phyloP scores from a whole-genome alignment of 2,329 filamentous ascomycete genomes.

The Penicillium sumatraense region DNA sequence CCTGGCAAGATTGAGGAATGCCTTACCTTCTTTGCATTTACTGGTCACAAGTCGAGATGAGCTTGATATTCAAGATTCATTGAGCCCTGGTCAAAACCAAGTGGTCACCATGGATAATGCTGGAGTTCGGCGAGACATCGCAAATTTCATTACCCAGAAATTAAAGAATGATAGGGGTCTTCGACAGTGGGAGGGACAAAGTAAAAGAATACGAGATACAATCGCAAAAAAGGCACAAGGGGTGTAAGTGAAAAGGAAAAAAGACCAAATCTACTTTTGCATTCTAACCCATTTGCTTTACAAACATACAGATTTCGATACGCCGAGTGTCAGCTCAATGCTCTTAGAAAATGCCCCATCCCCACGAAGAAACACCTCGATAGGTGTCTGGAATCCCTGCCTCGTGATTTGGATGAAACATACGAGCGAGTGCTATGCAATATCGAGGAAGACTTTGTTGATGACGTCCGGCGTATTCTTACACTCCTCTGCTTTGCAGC shows the following conservation, averaged over 20 bases:
- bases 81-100: not conserved
- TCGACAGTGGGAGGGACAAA: constrained; percentile 16
- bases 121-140: constrained; percentile 27
- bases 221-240: constrained; percentile 6
- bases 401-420: constrained; percentile 32
- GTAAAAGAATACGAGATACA: constrained; percentile 10
- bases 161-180: constrained; percentile 20
- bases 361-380: constrained; percentile 26
- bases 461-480: constrained; percentile 30
- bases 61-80: constrained; percentile 7
- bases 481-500: constrained; percentile 29
- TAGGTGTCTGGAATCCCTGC: constrained; percentile 27
- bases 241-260: constrained; percentile 9
- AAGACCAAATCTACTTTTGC: not conserved
- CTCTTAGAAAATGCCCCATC: constrained; percentile 17
- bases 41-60: constrained; percentile 29
- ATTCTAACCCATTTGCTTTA: not conserved
- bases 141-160: constrained; percentile 23
- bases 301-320: constrained; percentile 31
- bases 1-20: too few relatives aligned
- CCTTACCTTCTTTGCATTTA: too few relatives aligned
- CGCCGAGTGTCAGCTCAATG: constrained; percentile 32
- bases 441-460: constrained; percentile 19
- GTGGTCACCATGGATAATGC: constrained; percentile 6
- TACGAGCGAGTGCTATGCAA: constrained; percentile 35